Evolutionary conservation across 129 eudicot species (phyloP).

Genomic region (Lactuca saligna): DNA sequence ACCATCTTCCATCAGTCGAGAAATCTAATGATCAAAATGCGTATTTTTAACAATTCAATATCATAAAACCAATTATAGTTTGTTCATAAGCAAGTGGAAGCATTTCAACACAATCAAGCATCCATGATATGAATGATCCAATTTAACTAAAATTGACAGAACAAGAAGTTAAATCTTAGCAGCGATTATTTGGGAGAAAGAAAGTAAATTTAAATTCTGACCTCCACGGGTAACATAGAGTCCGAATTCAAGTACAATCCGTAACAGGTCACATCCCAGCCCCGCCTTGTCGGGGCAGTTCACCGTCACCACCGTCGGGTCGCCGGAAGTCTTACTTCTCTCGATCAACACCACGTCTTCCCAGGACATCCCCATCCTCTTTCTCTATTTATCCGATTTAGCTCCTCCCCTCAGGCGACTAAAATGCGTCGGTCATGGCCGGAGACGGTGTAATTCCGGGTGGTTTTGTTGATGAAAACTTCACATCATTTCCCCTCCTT

Average conservation of each 20-base stretch:
- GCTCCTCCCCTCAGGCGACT: conserved; percentile 6
- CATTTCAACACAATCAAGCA: neutral
- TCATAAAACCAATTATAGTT: neutral
- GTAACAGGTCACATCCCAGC: conserved; percentile 62
- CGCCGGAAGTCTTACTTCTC: conserved; percentile 33
- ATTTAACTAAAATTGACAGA: neutral
- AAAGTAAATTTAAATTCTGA: neutral
- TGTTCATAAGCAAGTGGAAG: no score
- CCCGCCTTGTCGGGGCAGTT: conserved; percentile 75
- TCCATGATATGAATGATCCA: neutral
- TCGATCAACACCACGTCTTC: conserved; percentile 63
- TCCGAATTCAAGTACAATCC: conserved; percentile 59
- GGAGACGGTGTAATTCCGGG: neutral
- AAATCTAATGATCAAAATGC: conserved; percentile 40
- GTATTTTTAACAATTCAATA: neutral
- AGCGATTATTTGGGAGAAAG: neutral
- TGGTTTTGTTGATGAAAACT: neutral
- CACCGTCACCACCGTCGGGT: conserved; percentile 58
- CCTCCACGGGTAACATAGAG: conserved; percentile 69
- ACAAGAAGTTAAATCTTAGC: neutral
- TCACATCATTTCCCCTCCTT: conserved; percentile 3
- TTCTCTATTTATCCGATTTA: neutral
- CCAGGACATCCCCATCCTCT: conserved; percentile 50
- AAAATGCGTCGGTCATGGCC: neutral
- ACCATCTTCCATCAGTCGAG: conserved; percentile 88